phyloP scores from a whole-genome alignment of 805 yeast genomes.

The Hanseniaspora occidentalis region DNA sequence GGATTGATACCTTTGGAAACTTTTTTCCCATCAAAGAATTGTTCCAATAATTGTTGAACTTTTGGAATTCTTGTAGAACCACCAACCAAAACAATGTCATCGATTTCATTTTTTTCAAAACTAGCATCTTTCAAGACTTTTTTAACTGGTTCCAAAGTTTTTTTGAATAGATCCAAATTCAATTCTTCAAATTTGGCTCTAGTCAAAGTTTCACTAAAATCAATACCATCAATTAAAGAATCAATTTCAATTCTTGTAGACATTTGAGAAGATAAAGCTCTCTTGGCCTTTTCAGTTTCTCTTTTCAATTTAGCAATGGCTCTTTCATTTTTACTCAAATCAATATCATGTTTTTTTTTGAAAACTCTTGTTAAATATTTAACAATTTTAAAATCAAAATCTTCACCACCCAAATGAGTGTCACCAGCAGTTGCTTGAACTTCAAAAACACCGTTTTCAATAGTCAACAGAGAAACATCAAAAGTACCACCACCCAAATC shows the following conservation, averaged over 20 bases:
- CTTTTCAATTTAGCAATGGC: conserved; percentile 90
- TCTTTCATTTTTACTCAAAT: conserved; percentile 67
- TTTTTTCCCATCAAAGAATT: conserved; percentile 86
- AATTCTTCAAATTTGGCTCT: conserved; percentile 98
- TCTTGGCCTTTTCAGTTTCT: conserved; percentile 96
- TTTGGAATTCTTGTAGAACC: conserved; percentile 99
- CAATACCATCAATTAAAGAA: conserved; percentile 87
- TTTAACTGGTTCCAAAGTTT: conserved; percentile 91
- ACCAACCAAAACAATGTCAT: conserved; percentile 95
- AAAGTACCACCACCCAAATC: conserved; percentile 98
- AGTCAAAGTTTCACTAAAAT: conserved; percentile 87
- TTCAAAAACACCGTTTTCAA: conserved; percentile 87
- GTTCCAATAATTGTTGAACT: conserved; percentile 86
- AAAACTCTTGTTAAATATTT: conserved; percentile 76
- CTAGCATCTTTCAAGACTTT: conserved; percentile 91
- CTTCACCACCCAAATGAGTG: conserved; percentile 97
- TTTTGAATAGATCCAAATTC: conserved; percentile 84
- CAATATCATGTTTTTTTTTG: conserved; percentile 87
- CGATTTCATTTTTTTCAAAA: conserved; percentile 72
- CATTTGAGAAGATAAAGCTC: conserved; percentile 90
- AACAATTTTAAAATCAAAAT: conserved; percentile 81
- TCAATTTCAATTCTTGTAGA: conserved; percentile 94
- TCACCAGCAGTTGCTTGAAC: conserved; percentile 93
- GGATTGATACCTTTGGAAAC: conserved; percentile 97
- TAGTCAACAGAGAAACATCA: conserved; percentile 78